A percentile compares a stretch with the other conserved stretches of the same genome.
These are phyloP conservation scores for Stemphylium beticola DNA, from an alignment of 2,329 filamentous ascomycete genomes.

Conservation along the genomic window DNA sequence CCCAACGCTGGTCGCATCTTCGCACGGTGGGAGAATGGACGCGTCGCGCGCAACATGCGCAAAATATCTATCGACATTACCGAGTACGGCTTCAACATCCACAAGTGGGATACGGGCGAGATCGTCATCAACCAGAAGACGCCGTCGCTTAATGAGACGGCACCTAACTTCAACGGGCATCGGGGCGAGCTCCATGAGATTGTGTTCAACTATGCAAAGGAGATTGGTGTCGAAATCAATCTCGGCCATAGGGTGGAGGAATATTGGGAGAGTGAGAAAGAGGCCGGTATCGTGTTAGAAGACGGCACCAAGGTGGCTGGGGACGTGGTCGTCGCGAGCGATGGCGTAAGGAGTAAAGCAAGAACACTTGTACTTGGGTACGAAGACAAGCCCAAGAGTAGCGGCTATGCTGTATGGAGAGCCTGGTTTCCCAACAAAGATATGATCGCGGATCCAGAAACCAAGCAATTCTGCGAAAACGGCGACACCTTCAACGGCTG, in stretches of 20 bases:
- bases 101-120: conserved; percentile 66
- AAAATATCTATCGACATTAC: conserved; percentile 60
- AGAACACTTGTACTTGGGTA: conserved; percentile 60
- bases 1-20: conserved; percentile 68
- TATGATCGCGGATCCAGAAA: conserved; percentile 49
- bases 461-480: conserved; percentile 46
- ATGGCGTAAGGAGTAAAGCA: conserved; percentile 60
- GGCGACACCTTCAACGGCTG: conserved; percentile 49
- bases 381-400: conserved; percentile 59
- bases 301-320: conserved; percentile 55
- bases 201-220: conserved; percentile 63
- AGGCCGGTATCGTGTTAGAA: conserved; percentile 60
- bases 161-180: conserved; percentile 66
- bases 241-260: conserved; percentile 59
- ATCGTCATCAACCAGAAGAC: conserved; percentile 63
- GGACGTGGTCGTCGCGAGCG: conserved; percentile 60
- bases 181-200: conserved; percentile 66
- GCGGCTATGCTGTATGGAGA: conserved; percentile 61
- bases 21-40: conserved; percentile 61
- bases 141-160: conserved; percentile 53
- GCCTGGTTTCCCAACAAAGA: conserved; percentile 52
- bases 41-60: conserved; percentile 56
- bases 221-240: conserved; percentile 63
- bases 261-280: conserved; percentile 61
- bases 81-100: conserved; percentile 65